These are phyloP conservation scores for Flaveria trinervia DNA, from an alignment of 129 eudicot species.

Conservation along the genomic window DNA sequence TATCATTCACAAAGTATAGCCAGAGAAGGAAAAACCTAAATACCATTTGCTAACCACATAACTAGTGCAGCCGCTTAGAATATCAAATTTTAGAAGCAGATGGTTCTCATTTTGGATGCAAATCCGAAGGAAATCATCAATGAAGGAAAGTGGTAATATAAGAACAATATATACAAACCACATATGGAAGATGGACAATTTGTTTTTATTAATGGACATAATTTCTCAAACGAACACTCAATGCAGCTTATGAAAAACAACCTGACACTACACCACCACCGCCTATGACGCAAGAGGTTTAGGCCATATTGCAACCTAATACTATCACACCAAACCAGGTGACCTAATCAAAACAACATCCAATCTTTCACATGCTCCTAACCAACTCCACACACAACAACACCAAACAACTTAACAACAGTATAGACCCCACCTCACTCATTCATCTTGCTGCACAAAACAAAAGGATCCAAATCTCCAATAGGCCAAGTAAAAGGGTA, in stretches of 20 bases:
- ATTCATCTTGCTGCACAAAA: background rate
- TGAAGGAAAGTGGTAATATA: background rate
- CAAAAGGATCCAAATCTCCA: background rate
- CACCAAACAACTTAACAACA: slow-evolving; percentile 5
- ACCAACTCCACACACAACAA: slow-evolving; percentile 11
- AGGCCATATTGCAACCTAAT: slow-evolving; percentile 17
- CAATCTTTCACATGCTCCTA: background rate
- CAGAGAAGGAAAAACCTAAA: slow-evolving; percentile 5
- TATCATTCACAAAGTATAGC: slow-evolving; percentile 2
- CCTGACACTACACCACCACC: background rate
- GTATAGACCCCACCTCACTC: background rate
- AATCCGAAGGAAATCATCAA: slow-evolving; percentile 16
- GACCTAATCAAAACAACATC: slow-evolving; percentile 20
- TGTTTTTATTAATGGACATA: background rate
- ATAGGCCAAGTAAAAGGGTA: background rate
- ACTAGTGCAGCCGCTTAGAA: background rate
- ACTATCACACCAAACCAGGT: slow-evolving; percentile 10
- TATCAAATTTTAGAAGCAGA: slow-evolving; percentile 4
- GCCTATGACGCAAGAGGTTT: background rate
- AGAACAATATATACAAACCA: background rate
- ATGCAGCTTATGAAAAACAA: background rate
- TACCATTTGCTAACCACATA: slow-evolving; percentile 4
- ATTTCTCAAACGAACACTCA: background rate
- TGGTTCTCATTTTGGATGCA: slow-evolving; percentile 1
- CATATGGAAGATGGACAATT: slow-evolving; percentile 10